Evolutionary conservation across 2,329 filamentous ascomycete genomes (phyloP), one percentile per base, ranked within the genome.

Genomic region (Bipolaris sorokiniana): DNA sequence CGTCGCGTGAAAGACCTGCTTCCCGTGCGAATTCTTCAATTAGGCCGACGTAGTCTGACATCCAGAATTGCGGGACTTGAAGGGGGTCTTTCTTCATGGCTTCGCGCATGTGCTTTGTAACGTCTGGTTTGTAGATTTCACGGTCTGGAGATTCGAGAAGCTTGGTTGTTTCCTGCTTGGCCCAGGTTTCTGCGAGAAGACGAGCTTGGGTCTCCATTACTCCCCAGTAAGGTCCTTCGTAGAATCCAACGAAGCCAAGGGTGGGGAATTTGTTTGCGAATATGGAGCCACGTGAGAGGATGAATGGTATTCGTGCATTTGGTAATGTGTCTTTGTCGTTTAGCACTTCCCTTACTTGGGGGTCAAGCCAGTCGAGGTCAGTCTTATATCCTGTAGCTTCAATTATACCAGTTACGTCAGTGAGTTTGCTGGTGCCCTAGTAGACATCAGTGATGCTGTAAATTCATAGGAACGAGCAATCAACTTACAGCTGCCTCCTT

Each of bases 141-240:
- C 36, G 40, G n/a, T 38, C 18, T 11, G 15, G 5, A 23, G 48
- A 13, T n/a, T 51, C 22, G 53, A 53, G 64, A 66, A 2, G 67
- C 20, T 33, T 20, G 51, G 1, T 73, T 64, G 1, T 74, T 41
- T 40, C 59, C n/a, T 28, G 54, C 42, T 63, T 46, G 20, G 67
- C 51, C 89, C 90, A 93, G 10, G 86, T 72, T 11, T 82, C 74
- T 0, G 87, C 82, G 5, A 93, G 78, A 59, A 90, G 83, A 1
- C 89, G 84, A 2, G 91, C 88, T 76, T 96, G 91, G 88, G 92
- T 90, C 73, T 95, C 91, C 83, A 94, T 92, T 0, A 92, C 87
- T 1, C 89, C 89, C 91, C 91, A 96, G 72, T 91, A 95, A 0
- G 91, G 90, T 0, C 90, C 90, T 59, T 91, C 84, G 70, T 96